phyloP scores from a whole-genome alignment of 768 basidiomycete species.

The Pleurotus citrinopileatus region DNA sequence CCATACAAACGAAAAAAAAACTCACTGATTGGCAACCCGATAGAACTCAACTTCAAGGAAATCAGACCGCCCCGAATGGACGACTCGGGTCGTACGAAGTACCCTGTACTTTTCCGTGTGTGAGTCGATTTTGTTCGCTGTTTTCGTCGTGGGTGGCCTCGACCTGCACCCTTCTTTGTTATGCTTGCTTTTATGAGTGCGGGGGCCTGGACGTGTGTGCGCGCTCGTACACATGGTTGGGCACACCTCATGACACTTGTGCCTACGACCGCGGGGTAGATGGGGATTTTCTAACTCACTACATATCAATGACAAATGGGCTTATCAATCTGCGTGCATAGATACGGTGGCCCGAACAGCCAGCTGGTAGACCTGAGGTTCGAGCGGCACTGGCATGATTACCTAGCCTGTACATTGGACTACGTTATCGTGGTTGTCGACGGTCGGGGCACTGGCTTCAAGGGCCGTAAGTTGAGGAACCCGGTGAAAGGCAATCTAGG shows the following conservation, averaged over 20 bases:
- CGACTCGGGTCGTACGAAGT: conserved; percentile 91
- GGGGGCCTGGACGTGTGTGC: neutral
- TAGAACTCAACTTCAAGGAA: conserved; percentile 89
- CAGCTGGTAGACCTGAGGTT: conserved; percentile 74
- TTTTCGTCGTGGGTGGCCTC: neutral
- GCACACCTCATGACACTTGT: neutral
- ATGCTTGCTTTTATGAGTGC: too few relatives aligned
- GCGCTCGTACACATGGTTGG: neutral
- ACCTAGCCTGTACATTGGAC: conserved; percentile 74
- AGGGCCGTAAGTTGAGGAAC: conserved; percentile 82
- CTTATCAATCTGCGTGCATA: conserved; percentile 24
- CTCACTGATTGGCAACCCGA: conserved; percentile 17
- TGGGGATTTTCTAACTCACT: conserved; percentile 6
- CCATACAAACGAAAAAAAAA: too few relatives aligned
- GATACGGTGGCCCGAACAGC: conserved; percentile 88
- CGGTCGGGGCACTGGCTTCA: conserved; percentile 91
- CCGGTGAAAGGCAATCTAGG: conserved; percentile 89
- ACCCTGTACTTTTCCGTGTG: conserved; percentile 91
- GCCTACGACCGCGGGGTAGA: neutral
- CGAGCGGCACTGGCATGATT: conserved; percentile 81
- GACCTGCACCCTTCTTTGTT: conserved; percentile 12
- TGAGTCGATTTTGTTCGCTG: conserved; percentile 31
- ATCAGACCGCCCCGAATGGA: conserved; percentile 92
- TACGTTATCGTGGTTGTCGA: conserved; percentile 90
- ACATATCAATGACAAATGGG: neutral